Conservation (phyloP, 2,329 filamentous ascomycete genomes). For the Ophidiomyces ophidiicola region DNA sequence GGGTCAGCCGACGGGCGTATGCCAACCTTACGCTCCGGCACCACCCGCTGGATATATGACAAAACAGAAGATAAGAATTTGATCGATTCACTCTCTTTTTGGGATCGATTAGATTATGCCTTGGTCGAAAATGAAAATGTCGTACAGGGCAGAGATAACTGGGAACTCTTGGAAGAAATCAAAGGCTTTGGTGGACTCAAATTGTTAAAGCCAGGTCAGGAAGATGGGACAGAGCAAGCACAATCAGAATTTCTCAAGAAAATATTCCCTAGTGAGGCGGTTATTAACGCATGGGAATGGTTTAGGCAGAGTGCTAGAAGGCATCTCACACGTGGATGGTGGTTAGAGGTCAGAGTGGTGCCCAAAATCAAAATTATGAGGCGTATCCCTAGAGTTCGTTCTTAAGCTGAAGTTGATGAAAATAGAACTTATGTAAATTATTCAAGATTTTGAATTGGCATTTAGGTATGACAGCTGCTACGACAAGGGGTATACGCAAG, state of each 20-base stretch:
- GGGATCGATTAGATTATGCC: conserved; percentile 48
- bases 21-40: conserved; percentile 15
- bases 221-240: conserved; percentile 16
- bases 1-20: conserved; percentile 18
- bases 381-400: conserved; percentile 17
- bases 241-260: conserved; percentile 28
- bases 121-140: conserved; percentile 38
- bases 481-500: conserved; percentile 3
- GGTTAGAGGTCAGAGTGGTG: conserved; percentile 43
- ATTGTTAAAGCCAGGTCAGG: conserved; percentile 35
- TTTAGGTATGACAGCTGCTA: background rate
- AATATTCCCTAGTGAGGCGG: conserved; percentile 24
- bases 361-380: conserved; percentile 43
- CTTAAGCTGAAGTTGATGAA: background rate
- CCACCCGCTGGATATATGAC: conserved; percentile 43
- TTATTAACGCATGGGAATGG: conserved; percentile 21
- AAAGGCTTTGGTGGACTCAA: conserved; percentile 41
- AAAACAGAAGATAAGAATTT: conserved; percentile 44
- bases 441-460: background rate
- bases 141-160: conserved; percentile 30
- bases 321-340: conserved; percentile 38
- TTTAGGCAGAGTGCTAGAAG: conserved; percentile 20
- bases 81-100: conserved; percentile 43
- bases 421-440: background rate
- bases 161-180: conserved; percentile 41